Conservation (phyloP, 2,329 filamentous ascomycete genomes). For the Sarocladium kiliense region DNA sequence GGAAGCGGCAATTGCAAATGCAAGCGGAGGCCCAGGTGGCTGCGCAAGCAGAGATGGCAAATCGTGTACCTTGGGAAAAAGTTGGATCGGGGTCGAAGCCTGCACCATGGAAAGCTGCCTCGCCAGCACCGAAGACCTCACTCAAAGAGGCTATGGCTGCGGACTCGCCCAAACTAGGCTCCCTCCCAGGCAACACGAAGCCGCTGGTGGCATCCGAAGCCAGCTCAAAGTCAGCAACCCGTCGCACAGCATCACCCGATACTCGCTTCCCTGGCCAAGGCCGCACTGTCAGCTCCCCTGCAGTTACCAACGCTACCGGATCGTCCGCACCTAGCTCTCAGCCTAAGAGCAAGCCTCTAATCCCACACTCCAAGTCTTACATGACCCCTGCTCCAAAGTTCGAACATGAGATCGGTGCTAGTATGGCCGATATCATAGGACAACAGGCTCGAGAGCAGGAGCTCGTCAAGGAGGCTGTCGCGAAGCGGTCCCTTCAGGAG, state of each 20-base stretch:
- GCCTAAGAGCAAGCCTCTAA: constrained; percentile 34
- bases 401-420: constrained; percentile 57
- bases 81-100: constrained; percentile 30
- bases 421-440: constrained; percentile 82
- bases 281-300: constrained; percentile 30
- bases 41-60: constrained; percentile 25
- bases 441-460: constrained; percentile 84
- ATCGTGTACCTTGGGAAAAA: constrained; percentile 40
- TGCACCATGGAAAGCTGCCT: constrained; percentile 63
- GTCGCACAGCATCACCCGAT: constrained; percentile 55
- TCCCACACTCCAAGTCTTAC: constrained; percentile 58
- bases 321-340: constrained; percentile 20
- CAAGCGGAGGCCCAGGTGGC: constrained; percentile 45
- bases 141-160: constrained; percentile 42
- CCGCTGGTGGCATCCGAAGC: constrained; percentile 38
- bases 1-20: constrained; percentile 74
- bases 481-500: constrained; percentile 84
- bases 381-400: constrained; percentile 52
- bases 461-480: constrained; percentile 73
- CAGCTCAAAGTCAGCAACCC: constrained; percentile 30
- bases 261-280: constrained; percentile 58
- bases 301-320: constrained; percentile 12
- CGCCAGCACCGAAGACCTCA: constrained; percentile 40
- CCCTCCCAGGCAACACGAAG: constrained; percentile 30
- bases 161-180: constrained; percentile 19